Conservation (phyloP, 257 asterid genomes). For the Nicotiana paniculata region DNA sequence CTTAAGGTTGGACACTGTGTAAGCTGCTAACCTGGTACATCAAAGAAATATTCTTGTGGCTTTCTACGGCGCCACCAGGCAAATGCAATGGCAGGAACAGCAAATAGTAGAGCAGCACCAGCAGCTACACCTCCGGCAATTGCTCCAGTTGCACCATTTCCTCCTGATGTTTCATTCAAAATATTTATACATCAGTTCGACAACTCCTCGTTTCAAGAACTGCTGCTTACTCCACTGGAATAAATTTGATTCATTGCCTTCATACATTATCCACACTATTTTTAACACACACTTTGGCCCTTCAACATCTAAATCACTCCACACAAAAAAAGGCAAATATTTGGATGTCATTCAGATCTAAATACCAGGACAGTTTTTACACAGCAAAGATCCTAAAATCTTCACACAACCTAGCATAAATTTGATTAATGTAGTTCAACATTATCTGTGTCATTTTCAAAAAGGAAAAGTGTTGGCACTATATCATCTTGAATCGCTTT, state of each 20-base stretch:
- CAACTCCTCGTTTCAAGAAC: neutral
- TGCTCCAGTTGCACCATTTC: slow-evolving; percentile 45
- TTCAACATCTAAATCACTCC: neutral
- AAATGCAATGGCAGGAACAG: slow-evolving; percentile 48
- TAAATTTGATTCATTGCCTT: neutral
- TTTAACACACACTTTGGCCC: neutral
- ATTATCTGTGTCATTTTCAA: neutral
- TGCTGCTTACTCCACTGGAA: neutral
- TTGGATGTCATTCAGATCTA: neutral
- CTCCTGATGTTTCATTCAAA: slow-evolving; percentile 22
- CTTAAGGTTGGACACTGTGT: neutral
- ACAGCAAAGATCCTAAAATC: neutral
- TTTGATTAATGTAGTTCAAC: neutral
- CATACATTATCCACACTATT: neutral
- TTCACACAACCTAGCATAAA: neutral
- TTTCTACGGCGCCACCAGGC: slow-evolving; percentile 60
- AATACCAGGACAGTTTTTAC: neutral
- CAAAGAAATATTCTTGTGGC: slow-evolving; percentile 45
- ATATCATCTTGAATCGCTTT: neutral
- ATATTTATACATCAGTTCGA: neutral
- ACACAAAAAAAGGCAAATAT: neutral
- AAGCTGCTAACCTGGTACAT: slow-evolving; percentile 39
- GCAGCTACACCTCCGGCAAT: slow-evolving; percentile 59
- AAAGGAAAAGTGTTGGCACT: neutral
- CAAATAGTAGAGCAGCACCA: slow-evolving; percentile 53